Base-by-base conservation (phyloP, 208 protist genomes). In the Leishmania aethiopica region DNA sequence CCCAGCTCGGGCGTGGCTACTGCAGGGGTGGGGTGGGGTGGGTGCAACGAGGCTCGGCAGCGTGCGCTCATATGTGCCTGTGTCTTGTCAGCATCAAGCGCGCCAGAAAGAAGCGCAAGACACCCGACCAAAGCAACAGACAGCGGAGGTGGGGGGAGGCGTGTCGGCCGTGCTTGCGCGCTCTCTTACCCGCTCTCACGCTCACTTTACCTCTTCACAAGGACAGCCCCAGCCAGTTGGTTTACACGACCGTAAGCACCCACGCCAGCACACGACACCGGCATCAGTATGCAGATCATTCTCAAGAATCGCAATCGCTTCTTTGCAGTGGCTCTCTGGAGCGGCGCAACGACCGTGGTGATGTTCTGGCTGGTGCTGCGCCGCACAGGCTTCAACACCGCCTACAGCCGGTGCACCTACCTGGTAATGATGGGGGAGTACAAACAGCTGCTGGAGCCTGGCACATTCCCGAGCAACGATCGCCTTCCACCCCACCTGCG, bases 351-450 rank as follows among this genome's bases (percentile, higher is more conserved):
- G 35, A 92, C 84, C 22, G 84, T 93, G 17, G 79, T 94, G 28
- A 93, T 95, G 89, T 92, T 93, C 57, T 97, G 94, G 94, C 84
- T 97, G 1, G 89, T 93, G 59, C 42, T 95, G 32, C 94, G 94
- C 17, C 91, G 92, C 81, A 88, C 89, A 32, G 94, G 94, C 69
- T 97, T 97, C 86, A 93, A 91, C 89, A 97, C 92, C 0, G 77
- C 86, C 55, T 97, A 95, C 81, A 94, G 88, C 76, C 91, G 93
- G 45, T 92, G 87, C 87, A 89, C 78, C 25, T 97, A 96, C 77
- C 80, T 96, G 28, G 91, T 92, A 25, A 94, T 94, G 92, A 90
- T 93, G 89, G 94, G 92, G 8, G 94, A 97, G 78, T 97, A 96
- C 85, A 90, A 91, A 73, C 92, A 96, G 83, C 73, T 93, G 42